Conservation (phyloP, 1,284 basidiomycete genomes). For the Chondrostereum purpureum region DNA sequence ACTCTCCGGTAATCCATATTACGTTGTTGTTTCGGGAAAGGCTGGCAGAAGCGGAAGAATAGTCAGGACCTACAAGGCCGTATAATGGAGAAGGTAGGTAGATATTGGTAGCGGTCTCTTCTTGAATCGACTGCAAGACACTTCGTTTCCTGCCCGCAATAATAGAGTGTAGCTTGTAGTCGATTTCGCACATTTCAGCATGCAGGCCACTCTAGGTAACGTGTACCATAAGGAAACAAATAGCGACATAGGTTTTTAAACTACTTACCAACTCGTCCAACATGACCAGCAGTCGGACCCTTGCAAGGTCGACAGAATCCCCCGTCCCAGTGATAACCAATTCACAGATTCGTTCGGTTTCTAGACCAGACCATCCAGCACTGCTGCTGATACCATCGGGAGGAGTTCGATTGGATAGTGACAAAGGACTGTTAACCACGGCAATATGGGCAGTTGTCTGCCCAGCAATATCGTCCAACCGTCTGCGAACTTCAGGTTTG, state of each 20-base stretch:
- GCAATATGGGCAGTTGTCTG: slow-evolving; percentile 86
- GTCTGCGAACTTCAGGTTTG: slow-evolving; percentile 81
- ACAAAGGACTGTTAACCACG: slow-evolving; percentile 75
- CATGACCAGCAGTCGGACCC: slow-evolving; percentile 87
- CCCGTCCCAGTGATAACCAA: slow-evolving; percentile 84
- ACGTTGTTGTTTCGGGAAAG: slow-evolving; percentile 58
- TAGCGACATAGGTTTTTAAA: slow-evolving; percentile 1
- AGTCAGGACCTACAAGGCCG: slow-evolving; percentile 71
- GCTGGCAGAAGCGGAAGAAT: slow-evolving; percentile 29
- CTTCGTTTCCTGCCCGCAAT: slow-evolving; percentile 87
- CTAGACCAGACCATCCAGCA: slow-evolving; percentile 81
- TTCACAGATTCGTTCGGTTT: slow-evolving; percentile 90
- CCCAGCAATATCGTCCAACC: slow-evolving; percentile 88
- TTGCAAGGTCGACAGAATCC: slow-evolving; percentile 87
- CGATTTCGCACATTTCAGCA: slow-evolving; percentile 88
- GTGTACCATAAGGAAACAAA: slow-evolving; percentile 10
- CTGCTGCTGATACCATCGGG: slow-evolving; percentile 70
- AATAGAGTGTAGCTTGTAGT: slow-evolving; percentile 91
- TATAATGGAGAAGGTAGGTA: slow-evolving; percentile 91
- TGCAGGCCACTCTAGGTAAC: slow-evolving; percentile 73
- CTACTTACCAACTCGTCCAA: slow-evolving; percentile 84
- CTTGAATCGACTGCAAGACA: slow-evolving; percentile 88
- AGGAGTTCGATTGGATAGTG: slow-evolving; percentile 64
- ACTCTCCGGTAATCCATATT: slow-evolving; percentile 97
- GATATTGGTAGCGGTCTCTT: slow-evolving; percentile 96